Base-by-base conservation (phyloP, 331 rosid genomes). In the Phaseolus coccineus region DNA sequence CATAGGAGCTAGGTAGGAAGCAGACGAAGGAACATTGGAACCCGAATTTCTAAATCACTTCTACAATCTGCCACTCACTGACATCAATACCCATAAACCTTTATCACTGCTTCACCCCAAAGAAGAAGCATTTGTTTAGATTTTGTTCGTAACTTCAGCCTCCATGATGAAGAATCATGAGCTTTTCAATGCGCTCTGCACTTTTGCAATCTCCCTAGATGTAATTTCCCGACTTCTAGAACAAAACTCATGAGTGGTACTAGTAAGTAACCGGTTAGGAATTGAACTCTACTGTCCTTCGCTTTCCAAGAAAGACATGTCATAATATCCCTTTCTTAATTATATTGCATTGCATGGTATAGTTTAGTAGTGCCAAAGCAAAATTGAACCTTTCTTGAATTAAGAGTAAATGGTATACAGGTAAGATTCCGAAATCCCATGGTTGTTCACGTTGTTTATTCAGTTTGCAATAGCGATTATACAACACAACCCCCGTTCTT, bases 251-350 rank as follows among this genome's bases (percentile, higher is more conserved):
- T 80, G 67, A 83, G 77, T 50, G 64, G 12, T 69, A 67, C 51
- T 12, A 46, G 51, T 46, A 44, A 70, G 51, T 46, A 44, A 70
- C 73, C 28, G 40, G 79, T 82, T 77, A 74, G 51, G 75, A 53
- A 73, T 78, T 73, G 64, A 77, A 59, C 84, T 73, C 79, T 44
- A 56, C 8, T 16, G 77, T 52, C 68, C 81, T 77, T 79, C 87
- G 77, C 74, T 75, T 85, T 78, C 89, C 91, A 81, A 88, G 82
- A 84, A 86, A 80, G 82, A 83, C 86, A 85, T 63, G 76, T 81
- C 82, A 82, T 81, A 6, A 81, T 81, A 63, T 42, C 81, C 6
- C 74, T 87, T 78, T 73, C 81, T 84, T 74, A 35, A 35, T 35
- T 35, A 55, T 9, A 42, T 42, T 42, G 47, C 47, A 42, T 70